phyloP scores from a whole-genome alignment of 371 early-diverging fungal genomes.

The Apophysomyces elegans region DNA sequence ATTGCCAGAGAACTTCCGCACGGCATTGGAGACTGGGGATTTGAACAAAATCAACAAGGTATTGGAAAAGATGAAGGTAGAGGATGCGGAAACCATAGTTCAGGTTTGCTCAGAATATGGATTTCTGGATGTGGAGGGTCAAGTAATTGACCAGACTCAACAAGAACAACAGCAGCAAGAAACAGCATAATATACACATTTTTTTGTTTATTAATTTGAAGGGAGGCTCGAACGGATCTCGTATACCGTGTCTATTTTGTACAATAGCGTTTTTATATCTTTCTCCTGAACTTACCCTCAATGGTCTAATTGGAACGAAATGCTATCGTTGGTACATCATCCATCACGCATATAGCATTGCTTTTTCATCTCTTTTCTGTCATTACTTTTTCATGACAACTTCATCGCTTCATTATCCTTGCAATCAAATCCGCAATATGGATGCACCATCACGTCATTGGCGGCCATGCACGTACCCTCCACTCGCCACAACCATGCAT shows the following conservation, averaged over 20 bases:
- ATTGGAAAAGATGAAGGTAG: constrained; percentile 66
- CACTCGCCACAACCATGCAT: neutral
- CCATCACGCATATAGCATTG: neutral
- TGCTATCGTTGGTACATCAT: neutral
- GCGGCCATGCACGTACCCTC: constrained; percentile 6
- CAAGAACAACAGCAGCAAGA: constrained; percentile 1
- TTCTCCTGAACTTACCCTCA: constrained; percentile 10
- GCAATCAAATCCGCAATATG: neutral
- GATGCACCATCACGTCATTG: constrained; percentile 10
- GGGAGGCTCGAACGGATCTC: neutral
- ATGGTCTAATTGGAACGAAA: constrained; percentile 7
- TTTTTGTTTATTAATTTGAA: constrained; percentile 1
- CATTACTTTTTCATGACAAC: neutral
- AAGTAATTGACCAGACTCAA: constrained; percentile 53
- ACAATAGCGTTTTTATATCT: neutral
- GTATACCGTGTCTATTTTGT: constrained; percentile 3
- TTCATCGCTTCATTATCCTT: constrained; percentile 1
- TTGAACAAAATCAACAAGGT: constrained; percentile 84
- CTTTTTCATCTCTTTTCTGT: neutral
- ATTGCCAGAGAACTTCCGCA: constrained; percentile 75
- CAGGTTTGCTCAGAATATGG: constrained; percentile 75
- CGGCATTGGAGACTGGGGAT: constrained; percentile 76
- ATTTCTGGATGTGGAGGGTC: constrained; percentile 70
- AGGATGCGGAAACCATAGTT: constrained; percentile 77
- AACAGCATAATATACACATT: neutral